Evolutionary conservation across 495 filamentous ascomycete species (phyloP).

Genomic region (Friedmanniomyces simplex): DNA sequence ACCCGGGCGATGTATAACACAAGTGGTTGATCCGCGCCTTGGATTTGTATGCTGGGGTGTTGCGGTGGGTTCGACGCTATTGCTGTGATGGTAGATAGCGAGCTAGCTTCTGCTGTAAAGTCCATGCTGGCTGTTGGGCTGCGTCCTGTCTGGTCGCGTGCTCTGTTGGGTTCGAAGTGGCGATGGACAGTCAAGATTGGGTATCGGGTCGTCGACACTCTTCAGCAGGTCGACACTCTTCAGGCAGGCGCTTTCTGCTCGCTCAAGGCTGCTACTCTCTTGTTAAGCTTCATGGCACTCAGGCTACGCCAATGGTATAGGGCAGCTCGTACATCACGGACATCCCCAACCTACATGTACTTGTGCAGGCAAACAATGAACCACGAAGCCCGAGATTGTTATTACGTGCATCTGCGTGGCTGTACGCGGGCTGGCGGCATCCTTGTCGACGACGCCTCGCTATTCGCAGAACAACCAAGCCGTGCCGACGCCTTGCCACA

Average conservation of each 20-base stretch:
- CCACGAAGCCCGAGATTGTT: background rate
- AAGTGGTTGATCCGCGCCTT: constrained; percentile 53
- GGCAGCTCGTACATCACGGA: background rate
- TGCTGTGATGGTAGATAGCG: constrained; percentile 65
- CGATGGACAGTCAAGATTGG: too few species aligned
- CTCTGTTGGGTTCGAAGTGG: background rate
- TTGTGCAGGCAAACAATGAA: too few species aligned
- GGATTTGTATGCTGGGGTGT: constrained; percentile 66
- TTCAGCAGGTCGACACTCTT: background rate
- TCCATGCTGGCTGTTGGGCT: background rate
- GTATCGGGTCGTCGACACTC: background rate
- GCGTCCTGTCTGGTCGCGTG: too few species aligned
- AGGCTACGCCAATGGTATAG: too few species aligned
- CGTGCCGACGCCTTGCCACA: too few species aligned
- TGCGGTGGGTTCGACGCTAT: constrained; percentile 79
- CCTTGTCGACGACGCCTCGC: too few species aligned
- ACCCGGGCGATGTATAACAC: constrained; percentile 86
- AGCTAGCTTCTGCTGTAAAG: constrained; percentile 57
- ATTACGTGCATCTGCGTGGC: too few species aligned
- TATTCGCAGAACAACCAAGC: too few species aligned
- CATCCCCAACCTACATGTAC: background rate
- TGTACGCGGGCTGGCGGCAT: too few species aligned
- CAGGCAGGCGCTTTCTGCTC: background rate
- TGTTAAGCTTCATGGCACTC: too few species aligned
- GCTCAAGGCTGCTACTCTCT: background rate